Evolutionary conservation across 2,329 filamentous ascomycete genomes (phyloP), one percentile per base, ranked within the genome.

Genomic region (Cadophora gregata): DNA sequence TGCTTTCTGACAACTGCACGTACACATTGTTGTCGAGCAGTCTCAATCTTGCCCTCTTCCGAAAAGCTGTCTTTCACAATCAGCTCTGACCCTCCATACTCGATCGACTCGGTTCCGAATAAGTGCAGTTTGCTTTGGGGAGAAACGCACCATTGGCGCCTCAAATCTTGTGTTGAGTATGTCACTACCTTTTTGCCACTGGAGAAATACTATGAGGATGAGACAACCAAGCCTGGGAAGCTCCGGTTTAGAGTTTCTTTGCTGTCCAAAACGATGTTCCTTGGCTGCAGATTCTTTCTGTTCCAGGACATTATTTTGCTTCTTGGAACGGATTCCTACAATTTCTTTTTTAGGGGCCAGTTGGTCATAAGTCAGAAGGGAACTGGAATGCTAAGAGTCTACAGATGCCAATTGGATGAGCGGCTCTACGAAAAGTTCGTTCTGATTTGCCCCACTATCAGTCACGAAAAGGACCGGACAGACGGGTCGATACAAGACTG

Each of bases 381-480:
- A 38, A 56, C n/a, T 9, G 36, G 53, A 10, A 36, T 36, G 31
- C 53, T 56, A 36, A 56, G 19, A 21, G 19, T 19, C 16, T 36
- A 36, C 7, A 56, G 55, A 21, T 25, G 25, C 4, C 55, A n/a
- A 38, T 42, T 58, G 33, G 55, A 24, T 2, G 5, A 38, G 21
- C 12, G 24, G 31, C 55, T 42, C 42, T 58, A 33, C 27, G 27
- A 58, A 58, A 38, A 14, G n/a, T 4, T 38, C 21, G 14, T 38
- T 58, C 31, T 58, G 33, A 58, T 58, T 58, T 27, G 55, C 33
- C n/a, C 31, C 31, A 25, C 21, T 33, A 24, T 16, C 55, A 10
- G 27, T 24, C 55, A 58, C 31, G 12, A 58, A 24, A 38, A 25
- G 55, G 19, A 33, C 27, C 16, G 21, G 31, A 38, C n/a, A n/a